Evolutionary conservation across 129 eudicot genomes (phyloP).

Genomic region (Lactuca sativa): DNA sequence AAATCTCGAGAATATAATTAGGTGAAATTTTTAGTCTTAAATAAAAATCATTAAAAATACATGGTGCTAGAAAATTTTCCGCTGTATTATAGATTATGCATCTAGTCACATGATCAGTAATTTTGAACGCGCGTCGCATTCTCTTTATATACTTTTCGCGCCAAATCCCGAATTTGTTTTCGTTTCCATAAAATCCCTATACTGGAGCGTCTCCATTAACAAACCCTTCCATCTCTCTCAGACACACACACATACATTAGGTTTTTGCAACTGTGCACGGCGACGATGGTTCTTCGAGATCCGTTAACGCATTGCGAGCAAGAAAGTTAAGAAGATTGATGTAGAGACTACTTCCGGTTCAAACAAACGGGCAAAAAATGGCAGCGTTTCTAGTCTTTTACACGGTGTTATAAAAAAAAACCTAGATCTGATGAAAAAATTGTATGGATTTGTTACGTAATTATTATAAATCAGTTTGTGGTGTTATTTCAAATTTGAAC

Average conservation of each 20-base stretch:
- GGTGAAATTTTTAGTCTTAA: no score
- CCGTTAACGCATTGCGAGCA: conserved; percentile 29
- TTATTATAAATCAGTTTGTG: background rate
- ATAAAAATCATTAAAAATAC: no score
- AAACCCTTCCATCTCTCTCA: background rate
- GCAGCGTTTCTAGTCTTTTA: conserved; percentile 13
- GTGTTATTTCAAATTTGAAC: background rate
- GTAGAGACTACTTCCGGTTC: conserved; percentile 32
- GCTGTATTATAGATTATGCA: no score
- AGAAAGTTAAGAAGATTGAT: conserved; percentile 46
- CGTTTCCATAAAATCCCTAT: background rate
- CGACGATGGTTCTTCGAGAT: conserved; percentile 28
- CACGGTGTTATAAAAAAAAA: background rate
- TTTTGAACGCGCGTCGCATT: background rate
- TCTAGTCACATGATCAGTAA: background rate
- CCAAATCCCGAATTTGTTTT: conserved; percentile 11
- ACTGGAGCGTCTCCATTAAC: conserved; percentile 6
- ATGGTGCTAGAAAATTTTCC: no score
- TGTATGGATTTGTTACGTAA: background rate
- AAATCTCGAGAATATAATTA: no score
- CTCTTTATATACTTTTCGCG: conserved; percentile 1
- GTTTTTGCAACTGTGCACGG: background rate
- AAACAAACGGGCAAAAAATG: conserved; percentile 46
- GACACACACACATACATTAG: background rate
- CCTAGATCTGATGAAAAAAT: conserved; percentile 4